Evolutionary conservation across 176 grass and related monocot species (phyloP).

Genomic region (Pontederia crassipes): DNA sequence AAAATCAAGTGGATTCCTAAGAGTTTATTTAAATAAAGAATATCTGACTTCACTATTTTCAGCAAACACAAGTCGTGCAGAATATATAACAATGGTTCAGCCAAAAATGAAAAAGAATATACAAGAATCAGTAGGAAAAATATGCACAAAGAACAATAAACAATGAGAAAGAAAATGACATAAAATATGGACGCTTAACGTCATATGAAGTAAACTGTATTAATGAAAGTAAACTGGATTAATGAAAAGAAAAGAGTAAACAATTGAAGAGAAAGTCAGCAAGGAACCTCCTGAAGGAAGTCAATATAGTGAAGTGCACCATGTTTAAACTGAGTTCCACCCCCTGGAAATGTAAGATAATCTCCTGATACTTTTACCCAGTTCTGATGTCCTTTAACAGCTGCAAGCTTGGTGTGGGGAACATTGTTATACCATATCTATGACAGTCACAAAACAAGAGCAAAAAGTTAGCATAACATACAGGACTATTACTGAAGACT

Average conservation of each 20-base stretch:
- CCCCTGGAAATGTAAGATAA: conserved; percentile 7
- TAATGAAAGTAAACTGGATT: background rate
- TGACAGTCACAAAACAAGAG: background rate
- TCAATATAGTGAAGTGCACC: conserved; percentile 15
- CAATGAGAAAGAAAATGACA: background rate
- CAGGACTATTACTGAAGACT: background rate
- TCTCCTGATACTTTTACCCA: conserved; percentile 13
- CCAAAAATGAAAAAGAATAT: too few relatives aligned
- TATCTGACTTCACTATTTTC: too few relatives aligned
- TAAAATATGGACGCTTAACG: background rate
- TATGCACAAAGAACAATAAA: background rate
- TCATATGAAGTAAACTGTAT: background rate
- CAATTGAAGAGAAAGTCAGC: background rate
- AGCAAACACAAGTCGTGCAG: too few relatives aligned
- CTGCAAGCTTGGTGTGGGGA: conserved; percentile 16
- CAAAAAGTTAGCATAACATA: background rate
- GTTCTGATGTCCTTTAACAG: conserved; percentile 9
- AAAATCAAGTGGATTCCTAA: too few relatives aligned
- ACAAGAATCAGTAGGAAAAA: background rate
- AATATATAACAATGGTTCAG: too few relatives aligned
- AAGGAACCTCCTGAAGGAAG: conserved; percentile 8
- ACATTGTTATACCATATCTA: conserved; percentile 15
- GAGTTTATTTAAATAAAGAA: too few relatives aligned
- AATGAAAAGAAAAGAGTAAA: background rate
- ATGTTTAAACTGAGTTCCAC: conserved; percentile 19